Evolutionary conservation across 257 asterid genomes (phyloP).

Genomic region (Salvia rosmarinus): DNA sequence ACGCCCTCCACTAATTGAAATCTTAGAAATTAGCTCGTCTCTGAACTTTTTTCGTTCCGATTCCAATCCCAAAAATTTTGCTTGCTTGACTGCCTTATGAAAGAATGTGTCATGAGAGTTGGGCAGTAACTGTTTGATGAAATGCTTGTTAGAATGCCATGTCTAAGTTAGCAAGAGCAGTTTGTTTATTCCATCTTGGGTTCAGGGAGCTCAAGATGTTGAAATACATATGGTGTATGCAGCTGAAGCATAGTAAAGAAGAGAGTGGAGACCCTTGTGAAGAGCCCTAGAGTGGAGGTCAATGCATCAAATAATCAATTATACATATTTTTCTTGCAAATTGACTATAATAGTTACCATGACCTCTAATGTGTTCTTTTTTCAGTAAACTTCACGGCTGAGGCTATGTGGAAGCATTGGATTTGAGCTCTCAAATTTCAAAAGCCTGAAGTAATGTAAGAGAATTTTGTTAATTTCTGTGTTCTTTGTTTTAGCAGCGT

Average conservation of each 20-base stretch:
- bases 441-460: conserved; percentile 75
- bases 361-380: conserved; percentile 11
- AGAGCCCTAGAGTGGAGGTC: conserved; percentile 78
- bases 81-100: too few species aligned
- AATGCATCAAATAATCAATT: conserved; percentile 65
- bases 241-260: conserved; percentile 60
- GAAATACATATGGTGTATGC: too few species aligned
- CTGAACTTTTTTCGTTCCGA: too few species aligned
- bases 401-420: conserved; percentile 67
- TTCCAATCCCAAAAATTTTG: too few species aligned
- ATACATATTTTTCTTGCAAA: conserved; percentile 4
- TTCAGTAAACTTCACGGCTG: conserved; percentile 74
- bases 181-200: too few species aligned
- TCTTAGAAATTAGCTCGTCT: too few species aligned
- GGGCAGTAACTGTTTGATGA: too few species aligned
- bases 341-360: not conserved
- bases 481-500: conserved; percentile 10
- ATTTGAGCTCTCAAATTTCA: conserved; percentile 61
- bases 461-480: not conserved
- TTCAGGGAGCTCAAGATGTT: too few species aligned
- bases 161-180: too few species aligned
- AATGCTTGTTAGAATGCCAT: too few species aligned
- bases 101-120: too few species aligned
- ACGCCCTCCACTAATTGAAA: conserved; percentile 62
- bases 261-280: conserved; percentile 88